A percentile compares a stretch with the other conserved stretches of the same genome.
These are phyloP conservation scores for Lachancea cidri DNA, from an alignment of 805 yeast genomes.

Conservation along the genomic window DNA sequence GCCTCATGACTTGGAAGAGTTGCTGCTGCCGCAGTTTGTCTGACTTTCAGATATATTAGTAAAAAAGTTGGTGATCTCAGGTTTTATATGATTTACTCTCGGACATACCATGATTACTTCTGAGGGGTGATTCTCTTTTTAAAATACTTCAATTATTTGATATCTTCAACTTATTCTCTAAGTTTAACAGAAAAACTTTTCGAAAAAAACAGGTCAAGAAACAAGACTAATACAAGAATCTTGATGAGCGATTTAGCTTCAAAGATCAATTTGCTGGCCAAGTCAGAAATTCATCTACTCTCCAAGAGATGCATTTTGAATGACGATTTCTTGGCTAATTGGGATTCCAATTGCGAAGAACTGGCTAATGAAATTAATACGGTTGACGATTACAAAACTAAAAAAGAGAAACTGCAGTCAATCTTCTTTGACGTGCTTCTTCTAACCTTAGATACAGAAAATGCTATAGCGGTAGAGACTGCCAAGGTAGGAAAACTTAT, in stretches of 20 bases:
- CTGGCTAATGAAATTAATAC: slow-evolving; percentile 12
- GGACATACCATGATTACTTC: no score
- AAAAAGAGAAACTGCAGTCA: slow-evolving; percentile 7
- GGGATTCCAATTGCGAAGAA: slow-evolving; percentile 12
- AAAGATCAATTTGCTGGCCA: slow-evolving; percentile 16
- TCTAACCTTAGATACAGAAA: background rate
- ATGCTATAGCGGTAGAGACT: background rate
- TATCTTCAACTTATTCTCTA: no score
- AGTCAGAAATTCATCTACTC: slow-evolving; percentile 1
- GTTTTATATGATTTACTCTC: background rate
- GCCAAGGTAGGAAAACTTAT: slow-evolving; percentile 1
- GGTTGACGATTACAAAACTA: slow-evolving; percentile 14
- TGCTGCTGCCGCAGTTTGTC: slow-evolving; percentile 60
- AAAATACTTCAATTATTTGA: no score
- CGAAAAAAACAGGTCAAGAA: background rate
- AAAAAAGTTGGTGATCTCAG: background rate
- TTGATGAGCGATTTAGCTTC: slow-evolving; percentile 7
- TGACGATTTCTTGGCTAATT: slow-evolving; percentile 12
- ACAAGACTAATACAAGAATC: background rate
- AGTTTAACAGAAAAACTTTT: background rate
- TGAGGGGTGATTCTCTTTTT: no score
- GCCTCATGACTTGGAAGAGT: slow-evolving; percentile 48
- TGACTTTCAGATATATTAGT: slow-evolving; percentile 37
- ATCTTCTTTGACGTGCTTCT: slow-evolving; percentile 6
- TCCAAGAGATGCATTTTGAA: slow-evolving; percentile 11